A percentile compares a stretch with the other conserved stretches of the same genome.
Conservation (phyloP, 2,329 filamentous ascomycete genomes). For the Ceratocystis cubensis region DNA sequence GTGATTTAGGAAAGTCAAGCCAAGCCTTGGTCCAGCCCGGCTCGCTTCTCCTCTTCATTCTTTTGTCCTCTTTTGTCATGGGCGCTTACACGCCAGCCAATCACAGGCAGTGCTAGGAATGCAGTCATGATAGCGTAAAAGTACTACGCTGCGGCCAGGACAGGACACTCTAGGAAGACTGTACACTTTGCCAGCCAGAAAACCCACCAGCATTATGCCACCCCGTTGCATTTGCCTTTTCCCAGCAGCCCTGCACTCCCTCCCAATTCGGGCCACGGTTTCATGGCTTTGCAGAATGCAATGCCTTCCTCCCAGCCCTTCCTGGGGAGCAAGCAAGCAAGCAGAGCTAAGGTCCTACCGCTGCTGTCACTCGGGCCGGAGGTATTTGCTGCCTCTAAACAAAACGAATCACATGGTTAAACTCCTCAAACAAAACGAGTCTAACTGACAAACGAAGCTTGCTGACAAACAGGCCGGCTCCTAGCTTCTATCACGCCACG, state of each 20-base stretch:
- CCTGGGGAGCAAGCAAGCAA: too few relatives aligned
- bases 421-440: too few relatives aligned
- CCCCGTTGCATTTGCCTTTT: too few relatives aligned
- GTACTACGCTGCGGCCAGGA: too few relatives aligned
- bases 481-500: not conserved
- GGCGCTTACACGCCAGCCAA: slow-evolving; percentile 20
- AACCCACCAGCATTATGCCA: too few relatives aligned
- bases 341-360: too few relatives aligned
- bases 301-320: not conserved
- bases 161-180: too few relatives aligned
- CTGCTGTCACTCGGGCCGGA: too few relatives aligned
- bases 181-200: too few relatives aligned
- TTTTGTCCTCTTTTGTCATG: slow-evolving; percentile 4
- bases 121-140: not conserved
- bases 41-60: not conserved
- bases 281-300: not conserved
- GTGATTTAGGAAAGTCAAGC: not conserved
- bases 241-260: too few relatives aligned
- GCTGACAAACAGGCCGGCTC: not conserved
- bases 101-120: not conserved
- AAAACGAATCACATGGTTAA: not conserved
- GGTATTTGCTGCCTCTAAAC: not conserved
- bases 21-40: not conserved
- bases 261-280: too few relatives aligned
- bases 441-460: too few relatives aligned